phyloP scores from a whole-genome alignment of 2,329 filamentous ascomycete genomes.

The Trichoderma aggressivum region DNA sequence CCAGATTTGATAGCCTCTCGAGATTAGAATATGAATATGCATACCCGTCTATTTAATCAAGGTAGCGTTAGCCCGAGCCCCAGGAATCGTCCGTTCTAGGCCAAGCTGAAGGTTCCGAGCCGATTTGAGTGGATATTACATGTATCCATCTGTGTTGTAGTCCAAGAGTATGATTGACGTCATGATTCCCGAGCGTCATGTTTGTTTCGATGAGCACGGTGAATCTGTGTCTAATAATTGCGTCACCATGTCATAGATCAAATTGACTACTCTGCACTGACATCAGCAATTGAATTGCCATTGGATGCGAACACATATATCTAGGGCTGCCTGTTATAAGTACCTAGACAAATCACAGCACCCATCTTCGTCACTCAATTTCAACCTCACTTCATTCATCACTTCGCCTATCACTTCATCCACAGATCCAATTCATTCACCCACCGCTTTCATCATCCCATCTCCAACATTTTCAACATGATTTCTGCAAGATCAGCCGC shows the following conservation, averaged over 20 bases:
- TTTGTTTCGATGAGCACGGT: background rate
- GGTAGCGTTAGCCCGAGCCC: background rate
- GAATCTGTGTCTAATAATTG: background rate
- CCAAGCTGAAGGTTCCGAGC: background rate
- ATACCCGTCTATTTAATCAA: background rate
- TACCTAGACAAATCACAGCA: background rate
- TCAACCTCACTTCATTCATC: background rate
- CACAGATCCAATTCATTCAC: background rate
- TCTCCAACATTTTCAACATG: background rate
- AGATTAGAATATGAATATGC: background rate
- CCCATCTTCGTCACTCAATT: background rate
- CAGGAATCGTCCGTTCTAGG: background rate
- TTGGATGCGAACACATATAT: background rate
- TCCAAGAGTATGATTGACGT: constrained; percentile 7
- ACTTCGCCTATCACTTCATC: background rate
- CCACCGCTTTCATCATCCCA: background rate
- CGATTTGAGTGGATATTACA: background rate
- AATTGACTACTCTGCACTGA: background rate
- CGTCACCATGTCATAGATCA: constrained; percentile 13
- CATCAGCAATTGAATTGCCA: background rate
- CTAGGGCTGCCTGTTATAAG: background rate
- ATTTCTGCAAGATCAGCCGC: constrained; percentile 12
- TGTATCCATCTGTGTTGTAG: background rate
- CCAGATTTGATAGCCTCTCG: background rate
- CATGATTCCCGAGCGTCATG: background rate